phyloP scores from a whole-genome alignment of 2,329 filamentous ascomycete species.

The Raffaelea deltoideospora region DNA sequence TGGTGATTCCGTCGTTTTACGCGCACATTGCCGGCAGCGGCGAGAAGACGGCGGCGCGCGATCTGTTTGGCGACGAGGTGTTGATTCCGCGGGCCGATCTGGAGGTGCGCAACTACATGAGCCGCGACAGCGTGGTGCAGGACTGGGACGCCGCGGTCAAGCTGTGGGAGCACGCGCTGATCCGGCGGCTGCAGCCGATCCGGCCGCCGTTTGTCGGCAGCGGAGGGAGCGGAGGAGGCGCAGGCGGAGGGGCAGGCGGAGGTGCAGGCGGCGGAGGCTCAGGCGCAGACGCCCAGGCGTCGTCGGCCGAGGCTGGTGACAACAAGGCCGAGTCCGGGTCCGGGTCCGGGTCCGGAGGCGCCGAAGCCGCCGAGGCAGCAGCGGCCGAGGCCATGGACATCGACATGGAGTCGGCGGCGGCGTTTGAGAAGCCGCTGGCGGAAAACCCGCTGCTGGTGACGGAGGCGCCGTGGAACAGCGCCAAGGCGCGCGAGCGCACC shows the following conservation, averaged over 20 bases:
- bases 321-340: constrained; percentile 40
- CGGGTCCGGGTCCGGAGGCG: constrained; percentile 51
- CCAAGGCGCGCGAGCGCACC: constrained; percentile 80
- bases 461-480: constrained; percentile 82
- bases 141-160: constrained; percentile 88
- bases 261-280: too few species aligned
- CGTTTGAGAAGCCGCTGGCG: constrained; percentile 59
- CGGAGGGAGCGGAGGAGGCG: neutral
- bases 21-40: constrained; percentile 33
- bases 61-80: constrained; percentile 81
- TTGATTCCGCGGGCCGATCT: constrained; percentile 62
- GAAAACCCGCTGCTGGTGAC: constrained; percentile 90
- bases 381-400: constrained; percentile 43
- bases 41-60: constrained; percentile 32
- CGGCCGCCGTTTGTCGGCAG: constrained; percentile 17
- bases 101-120: constrained; percentile 86
- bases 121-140: constrained; percentile 75
- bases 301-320: too few species aligned
- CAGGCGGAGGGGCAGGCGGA: too few species aligned
- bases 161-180: constrained; percentile 87
- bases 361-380: constrained; percentile 38
- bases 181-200: constrained; percentile 70
- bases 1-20: constrained; percentile 82
- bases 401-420: constrained; percentile 36
- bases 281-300: too few species aligned